These are phyloP conservation scores for Cornus florida DNA, from an alignment of 148 eudicot species.

Conservation along the genomic window DNA sequence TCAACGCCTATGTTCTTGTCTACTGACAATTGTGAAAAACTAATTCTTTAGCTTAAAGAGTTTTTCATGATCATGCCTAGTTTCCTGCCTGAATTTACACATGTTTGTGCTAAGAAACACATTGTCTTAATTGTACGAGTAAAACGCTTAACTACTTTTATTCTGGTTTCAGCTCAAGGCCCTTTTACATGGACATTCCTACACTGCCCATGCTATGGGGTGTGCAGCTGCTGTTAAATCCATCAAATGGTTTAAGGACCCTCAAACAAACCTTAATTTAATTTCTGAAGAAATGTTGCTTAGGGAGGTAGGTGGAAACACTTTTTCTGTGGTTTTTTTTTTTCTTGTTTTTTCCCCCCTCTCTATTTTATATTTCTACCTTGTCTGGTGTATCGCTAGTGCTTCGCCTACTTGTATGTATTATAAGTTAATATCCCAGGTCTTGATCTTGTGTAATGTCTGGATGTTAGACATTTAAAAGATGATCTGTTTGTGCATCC, in stretches of 20 bases:
- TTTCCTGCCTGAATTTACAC: neutral
- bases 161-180: slow-evolving; percentile 67
- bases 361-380: neutral
- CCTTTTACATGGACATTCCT: slow-evolving; percentile 91
- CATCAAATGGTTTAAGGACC: slow-evolving; percentile 81
- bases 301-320: slow-evolving; percentile 57
- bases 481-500: neutral
- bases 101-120: neutral
- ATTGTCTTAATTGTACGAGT: neutral
- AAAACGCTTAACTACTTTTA: neutral
- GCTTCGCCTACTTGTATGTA: neutral
- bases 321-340: neutral
- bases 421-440: neutral
- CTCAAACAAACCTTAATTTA: slow-evolving; percentile 62
- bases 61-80: neutral
- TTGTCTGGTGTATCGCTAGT: neutral
- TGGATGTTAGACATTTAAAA: neutral
- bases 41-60: neutral
- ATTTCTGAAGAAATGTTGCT: slow-evolving; percentile 50
- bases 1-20: no score
- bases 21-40: no score
- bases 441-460: neutral
- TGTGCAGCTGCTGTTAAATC: slow-evolving; percentile 83
- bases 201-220: slow-evolving; percentile 94
- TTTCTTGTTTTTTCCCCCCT: no score